Conservation (phyloP, 2,329 filamentous ascomycete genomes). For the Beauveria caledonica region DNA sequence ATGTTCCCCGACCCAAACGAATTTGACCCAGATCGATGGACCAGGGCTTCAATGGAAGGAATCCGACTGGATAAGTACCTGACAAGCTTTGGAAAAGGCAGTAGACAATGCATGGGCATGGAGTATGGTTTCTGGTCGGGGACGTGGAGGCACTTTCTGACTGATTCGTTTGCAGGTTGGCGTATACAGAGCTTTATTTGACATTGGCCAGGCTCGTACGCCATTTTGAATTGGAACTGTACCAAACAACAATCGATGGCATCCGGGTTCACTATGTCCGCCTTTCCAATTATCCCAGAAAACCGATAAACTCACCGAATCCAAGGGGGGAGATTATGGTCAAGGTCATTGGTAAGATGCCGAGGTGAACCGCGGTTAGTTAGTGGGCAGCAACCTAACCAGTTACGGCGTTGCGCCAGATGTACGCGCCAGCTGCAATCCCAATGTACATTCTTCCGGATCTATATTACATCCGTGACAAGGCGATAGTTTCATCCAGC, state of each 20-base stretch:
- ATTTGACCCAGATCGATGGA: background rate
- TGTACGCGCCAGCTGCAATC: no score
- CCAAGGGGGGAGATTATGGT: constrained; percentile 11
- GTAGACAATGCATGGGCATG: background rate
- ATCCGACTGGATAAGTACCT: background rate
- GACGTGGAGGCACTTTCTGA: no score
- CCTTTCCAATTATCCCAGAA: background rate
- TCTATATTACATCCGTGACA: no score
- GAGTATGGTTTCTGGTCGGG: no score
- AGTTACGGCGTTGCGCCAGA: no score
- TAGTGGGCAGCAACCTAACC: no score
- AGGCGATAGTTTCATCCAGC: no score
- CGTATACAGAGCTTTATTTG: constrained; percentile 14
- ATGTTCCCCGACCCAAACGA: background rate
- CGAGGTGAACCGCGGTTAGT: no score
- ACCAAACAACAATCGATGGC: constrained; percentile 12
- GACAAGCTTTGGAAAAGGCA: background rate
- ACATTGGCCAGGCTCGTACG: constrained; percentile 13
- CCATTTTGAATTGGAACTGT: constrained; percentile 16
- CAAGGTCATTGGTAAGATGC: no score
- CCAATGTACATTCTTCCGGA: no score
- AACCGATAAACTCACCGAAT: background rate
- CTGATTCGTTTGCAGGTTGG: constrained; percentile 12
- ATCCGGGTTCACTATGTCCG: background rate
- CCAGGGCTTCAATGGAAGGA: background rate